phyloP scores from a whole-genome alignment of 2,329 filamentous ascomycete genomes.

The Aspergillus sp. region DNA sequence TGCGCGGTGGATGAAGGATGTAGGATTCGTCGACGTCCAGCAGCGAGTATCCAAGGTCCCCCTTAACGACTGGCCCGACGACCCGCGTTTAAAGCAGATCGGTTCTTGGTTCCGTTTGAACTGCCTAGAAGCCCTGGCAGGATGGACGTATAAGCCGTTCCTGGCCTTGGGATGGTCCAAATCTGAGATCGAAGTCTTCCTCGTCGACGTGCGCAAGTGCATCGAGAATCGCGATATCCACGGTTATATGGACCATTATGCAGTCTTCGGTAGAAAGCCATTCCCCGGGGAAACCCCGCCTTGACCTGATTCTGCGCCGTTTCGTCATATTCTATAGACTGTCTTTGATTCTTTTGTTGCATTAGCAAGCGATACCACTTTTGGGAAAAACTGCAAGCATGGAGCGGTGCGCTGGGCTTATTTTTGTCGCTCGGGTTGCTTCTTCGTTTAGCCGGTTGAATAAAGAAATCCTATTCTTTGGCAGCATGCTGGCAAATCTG shows the following conservation, averaged over 20 bases:
- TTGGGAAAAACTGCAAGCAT: conserved; percentile 14
- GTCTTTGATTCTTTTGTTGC: conserved; percentile 10
- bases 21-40: conserved; percentile 50
- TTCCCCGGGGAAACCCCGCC: conserved; percentile 10
- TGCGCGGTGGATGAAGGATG: conserved; percentile 45
- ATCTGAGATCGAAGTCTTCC: conserved; percentile 38
- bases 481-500: too few species aligned
- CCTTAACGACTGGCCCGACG: conserved; percentile 43
- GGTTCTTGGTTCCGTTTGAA: conserved; percentile 43
- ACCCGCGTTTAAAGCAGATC: conserved; percentile 38
- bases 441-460: too few species aligned
- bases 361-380: conserved; percentile 23
- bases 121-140: conserved; percentile 34
- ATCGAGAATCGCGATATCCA: conserved; percentile 34
- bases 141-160: conserved; percentile 37
- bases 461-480: too few species aligned
- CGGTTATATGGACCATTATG: conserved; percentile 32
- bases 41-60: conserved; percentile 46
- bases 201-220: conserved; percentile 35
- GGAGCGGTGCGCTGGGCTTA: conserved; percentile 13
- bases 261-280: conserved; percentile 30
- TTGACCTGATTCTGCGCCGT: conserved; percentile 6
- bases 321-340: conserved; percentile 1
- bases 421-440: too few species aligned
- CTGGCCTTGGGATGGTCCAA: conserved; percentile 35